Base-by-base conservation (phyloP, 495 filamentous ascomycete species). In the Rhizodiscina lignyota region DNA sequence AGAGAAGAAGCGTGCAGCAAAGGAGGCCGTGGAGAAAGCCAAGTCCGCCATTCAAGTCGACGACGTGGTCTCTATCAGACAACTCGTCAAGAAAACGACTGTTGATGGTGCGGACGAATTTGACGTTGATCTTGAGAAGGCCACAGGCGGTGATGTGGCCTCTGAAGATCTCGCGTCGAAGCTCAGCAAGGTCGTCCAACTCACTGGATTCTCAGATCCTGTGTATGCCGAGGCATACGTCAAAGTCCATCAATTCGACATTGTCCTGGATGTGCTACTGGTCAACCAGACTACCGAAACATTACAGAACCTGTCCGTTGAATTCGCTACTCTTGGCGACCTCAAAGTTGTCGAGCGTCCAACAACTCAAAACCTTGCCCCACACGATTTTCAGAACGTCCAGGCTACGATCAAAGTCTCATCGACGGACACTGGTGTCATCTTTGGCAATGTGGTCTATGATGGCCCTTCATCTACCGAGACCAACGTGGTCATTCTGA, bases 361-460 rank as follows among this genome's bases (percentile, higher is more conserved):
- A 26, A 86, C 85, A 1, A 94, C 85, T 8, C 87, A 96, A 56
- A 96, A 94, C 53, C 68, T 99, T 2, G 84, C 73, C 12, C 83
- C 87, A 3, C 85, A 91, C 49, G 87, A 94, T 50, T 99, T 99
- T 70, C 72, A 84, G 59, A 94, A 94, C 50, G 83, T 96, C 17
- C 89, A 96, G 59, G 83, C 81, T 51, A 96, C 89, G n/a, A 86
- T 99, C 67, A 96, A 94, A 65, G 91, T 99, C 15, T 91, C 83
- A 11, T 94, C 85, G 18, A 99, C 91, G 5, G 91, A 99, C 56
- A 96, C 91, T 1, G 91, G 91, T 41, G 91, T 99, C 41, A 99
- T 99, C 46, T 99, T 99, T 51, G 91, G 91, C 32, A 99, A 99
- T 53, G 85, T 99, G 16, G 83, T 99, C 20, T 99, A 99, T 54